These are phyloP conservation scores for Hypsizygus marmoreus DNA, from an alignment of 768 basidiomycete species.

Conservation along the genomic window DNA sequence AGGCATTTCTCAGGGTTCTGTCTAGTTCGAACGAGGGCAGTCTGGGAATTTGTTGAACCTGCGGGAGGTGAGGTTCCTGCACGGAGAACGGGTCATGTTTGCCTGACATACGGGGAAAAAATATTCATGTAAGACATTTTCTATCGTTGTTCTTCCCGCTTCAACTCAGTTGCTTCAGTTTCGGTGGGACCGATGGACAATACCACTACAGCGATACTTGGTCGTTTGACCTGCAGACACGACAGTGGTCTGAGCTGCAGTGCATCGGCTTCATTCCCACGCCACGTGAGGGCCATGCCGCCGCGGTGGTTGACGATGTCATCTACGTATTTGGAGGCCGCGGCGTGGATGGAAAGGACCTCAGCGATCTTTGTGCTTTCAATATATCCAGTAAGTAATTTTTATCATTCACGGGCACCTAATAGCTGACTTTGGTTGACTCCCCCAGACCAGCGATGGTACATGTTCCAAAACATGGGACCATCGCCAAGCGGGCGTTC, in stretches of 20 bases:
- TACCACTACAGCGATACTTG: conserved; percentile 99
- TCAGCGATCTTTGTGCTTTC: conserved; percentile 93
- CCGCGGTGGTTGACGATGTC: conserved; percentile 95
- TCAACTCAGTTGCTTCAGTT: conserved; percentile 43
- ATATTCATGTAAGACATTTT: conserved; percentile 67
- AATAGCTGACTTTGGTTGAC: no score
- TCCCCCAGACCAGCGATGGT: conserved; percentile 99
- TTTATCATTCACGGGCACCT: no score
- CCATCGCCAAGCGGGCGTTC: conserved; percentile 90
- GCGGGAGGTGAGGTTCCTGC: conserved; percentile 65
- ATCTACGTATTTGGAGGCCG: conserved; percentile 96
- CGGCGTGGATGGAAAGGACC: conserved; percentile 93
- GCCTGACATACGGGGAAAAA: conserved; percentile 77
- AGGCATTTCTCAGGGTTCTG: conserved; percentile 8
- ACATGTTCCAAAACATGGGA: conserved; percentile 99
- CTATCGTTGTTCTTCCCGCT: conserved; percentile 13
- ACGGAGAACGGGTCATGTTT: conserved; percentile 88
- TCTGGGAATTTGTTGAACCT: conserved; percentile 80
- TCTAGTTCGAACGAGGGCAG: conserved; percentile 74
- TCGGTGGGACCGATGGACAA: conserved; percentile 95
- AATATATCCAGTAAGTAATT: conserved; percentile 91
- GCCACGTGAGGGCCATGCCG: conserved; percentile 93
- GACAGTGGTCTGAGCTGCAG: conserved; percentile 84
- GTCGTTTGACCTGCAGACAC: conserved; percentile 81
- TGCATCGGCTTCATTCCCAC: conserved; percentile 97